Evolutionary conservation across 2,329 filamentous ascomycete genomes (phyloP).

Genomic region (Coleophoma eucalyptorum): DNA sequence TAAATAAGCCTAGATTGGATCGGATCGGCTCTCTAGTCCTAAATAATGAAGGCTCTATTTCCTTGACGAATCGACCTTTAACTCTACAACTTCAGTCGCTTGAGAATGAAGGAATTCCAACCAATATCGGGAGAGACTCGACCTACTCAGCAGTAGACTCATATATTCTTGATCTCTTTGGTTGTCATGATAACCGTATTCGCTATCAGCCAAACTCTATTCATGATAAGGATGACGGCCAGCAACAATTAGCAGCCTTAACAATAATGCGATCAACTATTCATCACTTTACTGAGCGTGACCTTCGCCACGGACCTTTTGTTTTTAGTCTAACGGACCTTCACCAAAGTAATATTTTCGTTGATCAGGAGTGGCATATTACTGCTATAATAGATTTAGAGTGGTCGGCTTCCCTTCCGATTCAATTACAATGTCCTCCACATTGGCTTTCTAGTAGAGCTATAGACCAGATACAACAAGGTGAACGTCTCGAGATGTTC

Average conservation of each 20-base stretch:
- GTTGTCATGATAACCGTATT: conserved; percentile 30
- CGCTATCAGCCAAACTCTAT: conserved; percentile 30
- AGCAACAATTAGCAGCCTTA: conserved; percentile 26
- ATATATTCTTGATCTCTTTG: conserved; percentile 27
- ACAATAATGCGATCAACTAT: conserved; percentile 22
- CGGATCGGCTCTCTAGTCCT: background rate
- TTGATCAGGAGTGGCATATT: conserved; percentile 31
- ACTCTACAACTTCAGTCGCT: background rate
- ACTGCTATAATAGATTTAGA: conserved; percentile 30
- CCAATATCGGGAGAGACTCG: conserved; percentile 8
- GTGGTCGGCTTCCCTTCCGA: conserved; percentile 24
- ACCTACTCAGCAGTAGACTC: conserved; percentile 28
- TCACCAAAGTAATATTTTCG: conserved; percentile 34
- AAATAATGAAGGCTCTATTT: background rate
- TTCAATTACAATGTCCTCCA: conserved; percentile 26
- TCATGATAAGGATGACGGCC: conserved; percentile 22
- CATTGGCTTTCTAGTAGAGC: conserved; percentile 24
- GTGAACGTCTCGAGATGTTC: conserved; percentile 11
- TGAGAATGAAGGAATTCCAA: background rate
- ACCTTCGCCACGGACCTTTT: conserved; percentile 28
- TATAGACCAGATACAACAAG: conserved; percentile 10
- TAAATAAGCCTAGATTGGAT: background rate
- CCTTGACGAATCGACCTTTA: background rate
- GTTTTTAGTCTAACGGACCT: conserved; percentile 32
- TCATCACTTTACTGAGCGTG: conserved; percentile 15